Percentiles rank a stretch among this genome's conserved stretches.
phyloP scores from a whole-genome alignment of 495 filamentous ascomycete species.

The Amphirosellinia nigrospora region DNA sequence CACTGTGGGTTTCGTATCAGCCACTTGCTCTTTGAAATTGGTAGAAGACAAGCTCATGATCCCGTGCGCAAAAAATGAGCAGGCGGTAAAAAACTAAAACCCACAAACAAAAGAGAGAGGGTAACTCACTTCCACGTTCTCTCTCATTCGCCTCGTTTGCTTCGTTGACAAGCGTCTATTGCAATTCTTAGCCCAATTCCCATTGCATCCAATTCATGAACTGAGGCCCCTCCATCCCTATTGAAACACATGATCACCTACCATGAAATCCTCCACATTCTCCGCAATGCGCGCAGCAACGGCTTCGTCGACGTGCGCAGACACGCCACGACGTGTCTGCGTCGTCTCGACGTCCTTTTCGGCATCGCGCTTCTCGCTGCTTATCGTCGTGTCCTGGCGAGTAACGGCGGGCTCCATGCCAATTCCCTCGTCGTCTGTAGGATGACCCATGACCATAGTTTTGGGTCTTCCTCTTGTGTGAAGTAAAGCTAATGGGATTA shows the following conservation, averaged over 20 bases:
- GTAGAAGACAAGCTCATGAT: background rate
- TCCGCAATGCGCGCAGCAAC: constrained; percentile 40
- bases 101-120: background rate
- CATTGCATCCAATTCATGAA: background rate
- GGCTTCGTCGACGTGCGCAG: constrained; percentile 37
- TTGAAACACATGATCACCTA: constrained; percentile 9
- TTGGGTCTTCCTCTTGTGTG: background rate
- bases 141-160: constrained; percentile 42
- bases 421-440: constrained; percentile 3
- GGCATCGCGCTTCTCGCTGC: constrained; percentile 25
- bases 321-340: background rate
- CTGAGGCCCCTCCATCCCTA: background rate
- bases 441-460: background rate
- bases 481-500: background rate
- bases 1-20: constrained; percentile 30
- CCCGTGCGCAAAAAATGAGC: background rate
- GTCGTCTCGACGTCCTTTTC: constrained; percentile 30
- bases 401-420: constrained; percentile 5
- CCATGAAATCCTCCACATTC: constrained; percentile 45
- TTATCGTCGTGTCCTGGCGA: constrained; percentile 19
- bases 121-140: constrained; percentile 34
- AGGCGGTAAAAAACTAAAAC: background rate
- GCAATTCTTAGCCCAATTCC: background rate
- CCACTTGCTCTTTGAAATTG: background rate
- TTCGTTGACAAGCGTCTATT: constrained; percentile 41